Evolutionary conservation across 495 filamentous ascomycete genomes (phyloP).

Genomic region (Talaromyces liani): DNA sequence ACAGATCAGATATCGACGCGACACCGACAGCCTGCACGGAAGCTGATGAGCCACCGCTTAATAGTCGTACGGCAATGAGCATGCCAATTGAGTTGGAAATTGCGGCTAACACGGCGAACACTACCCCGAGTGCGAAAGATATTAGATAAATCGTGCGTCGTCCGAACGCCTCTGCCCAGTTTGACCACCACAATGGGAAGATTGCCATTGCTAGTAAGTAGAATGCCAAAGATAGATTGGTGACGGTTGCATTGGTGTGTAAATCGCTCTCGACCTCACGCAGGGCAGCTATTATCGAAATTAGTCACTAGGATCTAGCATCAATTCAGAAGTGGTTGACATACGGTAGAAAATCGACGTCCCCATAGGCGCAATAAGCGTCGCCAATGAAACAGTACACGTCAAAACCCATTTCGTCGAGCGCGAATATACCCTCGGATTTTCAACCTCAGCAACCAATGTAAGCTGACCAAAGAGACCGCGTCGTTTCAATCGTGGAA

Average conservation of each 20-base stretch:
- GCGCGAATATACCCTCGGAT: neutral
- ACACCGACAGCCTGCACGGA: slow-evolving; percentile 9
- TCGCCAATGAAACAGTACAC: slow-evolving; percentile 56
- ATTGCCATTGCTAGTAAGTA: slow-evolving; percentile 75
- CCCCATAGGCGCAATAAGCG: slow-evolving; percentile 65
- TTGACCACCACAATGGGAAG: slow-evolving; percentile 77
- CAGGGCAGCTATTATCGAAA: slow-evolving; percentile 45
- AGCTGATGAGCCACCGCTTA: slow-evolving; percentile 57
- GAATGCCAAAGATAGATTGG: slow-evolving; percentile 64
- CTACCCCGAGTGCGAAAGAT: slow-evolving; percentile 60
- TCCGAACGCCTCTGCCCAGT: slow-evolving; percentile 64
- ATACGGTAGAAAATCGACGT: slow-evolving; percentile 67
- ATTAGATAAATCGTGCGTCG: slow-evolving; percentile 66
- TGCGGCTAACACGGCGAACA: slow-evolving; percentile 59
- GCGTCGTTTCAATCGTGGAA: slow-evolving; percentile 1
- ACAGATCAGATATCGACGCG: slow-evolving; percentile 8
- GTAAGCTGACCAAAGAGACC: neutral
- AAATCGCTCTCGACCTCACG: slow-evolving; percentile 50
- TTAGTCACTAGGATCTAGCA: neutral
- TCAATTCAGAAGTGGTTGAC: slow-evolving; percentile 12
- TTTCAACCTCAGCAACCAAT: slow-evolving; percentile 5
- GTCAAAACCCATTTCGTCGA: slow-evolving; percentile 70
- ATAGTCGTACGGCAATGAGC: slow-evolving; percentile 69
- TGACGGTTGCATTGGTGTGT: slow-evolving; percentile 45
- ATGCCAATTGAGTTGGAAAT: slow-evolving; percentile 61